A percentile compares a stretch with the other conserved stretches of the same genome.
Evolutionary conservation across 2,329 filamentous ascomycete species (phyloP).

Genomic region (Penicillium nordicum): DNA sequence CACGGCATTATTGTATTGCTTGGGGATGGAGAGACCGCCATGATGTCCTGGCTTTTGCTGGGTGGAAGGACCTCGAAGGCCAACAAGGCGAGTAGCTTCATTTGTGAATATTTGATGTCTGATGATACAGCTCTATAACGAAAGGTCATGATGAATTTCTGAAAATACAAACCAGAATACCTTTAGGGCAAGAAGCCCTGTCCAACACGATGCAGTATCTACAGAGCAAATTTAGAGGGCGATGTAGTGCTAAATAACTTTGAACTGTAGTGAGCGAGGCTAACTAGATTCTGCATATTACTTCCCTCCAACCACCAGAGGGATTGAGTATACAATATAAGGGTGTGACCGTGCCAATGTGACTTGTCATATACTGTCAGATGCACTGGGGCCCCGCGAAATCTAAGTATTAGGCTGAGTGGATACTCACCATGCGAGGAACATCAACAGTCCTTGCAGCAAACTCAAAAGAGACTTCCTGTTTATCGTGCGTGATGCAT

Average conservation of each 20-base stretch:
- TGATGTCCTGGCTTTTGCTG: conserved; percentile 27
- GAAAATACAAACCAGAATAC: background rate
- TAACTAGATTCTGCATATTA: background rate
- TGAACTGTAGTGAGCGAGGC: background rate
- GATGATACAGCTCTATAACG: conserved; percentile 16
- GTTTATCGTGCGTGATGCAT: conserved; percentile 32
- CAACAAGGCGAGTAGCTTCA: conserved; percentile 21
- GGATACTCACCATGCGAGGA: conserved; percentile 32
- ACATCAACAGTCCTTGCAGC: conserved; percentile 39
- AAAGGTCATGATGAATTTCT: background rate
- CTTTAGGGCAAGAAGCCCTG: background rate
- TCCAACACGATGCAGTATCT: background rate
- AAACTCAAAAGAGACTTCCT: conserved; percentile 39
- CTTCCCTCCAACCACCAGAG: too few relatives aligned
- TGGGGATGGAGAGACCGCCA: conserved; percentile 73
- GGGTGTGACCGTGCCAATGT: conserved; percentile 32
- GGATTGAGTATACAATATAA: conserved; percentile 27
- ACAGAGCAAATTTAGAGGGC: background rate
- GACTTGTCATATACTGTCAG: conserved; percentile 22
- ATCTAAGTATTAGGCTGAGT: background rate
- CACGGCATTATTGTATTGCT: conserved; percentile 81
- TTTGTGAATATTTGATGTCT: conserved; percentile 2
- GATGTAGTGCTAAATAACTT: background rate
- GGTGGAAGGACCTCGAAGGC: conserved; percentile 35
- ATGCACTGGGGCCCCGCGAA: conserved; percentile 2